Evolutionary conservation across 2,329 filamentous ascomycete genomes (phyloP), one percentile per base, ranked within the genome.

Genomic region (Trichoderma citrinoviride): DNA sequence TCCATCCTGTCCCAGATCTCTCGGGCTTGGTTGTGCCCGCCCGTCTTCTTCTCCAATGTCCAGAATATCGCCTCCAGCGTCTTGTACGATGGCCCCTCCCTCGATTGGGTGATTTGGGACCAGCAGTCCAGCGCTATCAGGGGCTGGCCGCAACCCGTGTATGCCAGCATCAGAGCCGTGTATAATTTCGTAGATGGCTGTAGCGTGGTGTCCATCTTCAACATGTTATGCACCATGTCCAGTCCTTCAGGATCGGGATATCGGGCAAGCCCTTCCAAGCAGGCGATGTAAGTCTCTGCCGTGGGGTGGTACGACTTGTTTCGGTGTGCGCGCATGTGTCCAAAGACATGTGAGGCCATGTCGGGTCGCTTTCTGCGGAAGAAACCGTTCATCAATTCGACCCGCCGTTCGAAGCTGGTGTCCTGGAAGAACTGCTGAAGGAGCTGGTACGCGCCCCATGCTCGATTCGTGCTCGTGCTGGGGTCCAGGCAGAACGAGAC

Each of bases 131-230:
- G 80, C 1, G 91, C 91, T 62, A 85, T 85, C 33, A 83, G 77
- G 0, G 89, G 82, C 68, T 87, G 82, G 7, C 85, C 90, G 71
- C 87, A 90, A 1, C 86, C 84, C 1, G 87, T 86, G 73, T 96
- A 94, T 0, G 92, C 93, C 14, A 95, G 82, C 88, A 99, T 97
- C 55, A 98, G 80, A 0, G 90, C 87, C 71, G 97, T 98, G 70
- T 90, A 87, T 2, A 98, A 81, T 63, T 81, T 82, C 0, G 94
- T 98, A 70, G 85, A 88, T 5, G 89, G 83, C 70, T 93, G 87
- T 43, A 98, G 83, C 47, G 86, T 85, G n/a, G 88, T 84, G 75
- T 99, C 95, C 75, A 97, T 88, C 78, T 97, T 98, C 69, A 97
- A 83, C 86, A 97, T 94, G 74, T 97, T 97, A 79, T 97, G 90